phyloP scores from a whole-genome alignment of 1,284 basidiomycete genomes.

The Peniophora sp. region DNA sequence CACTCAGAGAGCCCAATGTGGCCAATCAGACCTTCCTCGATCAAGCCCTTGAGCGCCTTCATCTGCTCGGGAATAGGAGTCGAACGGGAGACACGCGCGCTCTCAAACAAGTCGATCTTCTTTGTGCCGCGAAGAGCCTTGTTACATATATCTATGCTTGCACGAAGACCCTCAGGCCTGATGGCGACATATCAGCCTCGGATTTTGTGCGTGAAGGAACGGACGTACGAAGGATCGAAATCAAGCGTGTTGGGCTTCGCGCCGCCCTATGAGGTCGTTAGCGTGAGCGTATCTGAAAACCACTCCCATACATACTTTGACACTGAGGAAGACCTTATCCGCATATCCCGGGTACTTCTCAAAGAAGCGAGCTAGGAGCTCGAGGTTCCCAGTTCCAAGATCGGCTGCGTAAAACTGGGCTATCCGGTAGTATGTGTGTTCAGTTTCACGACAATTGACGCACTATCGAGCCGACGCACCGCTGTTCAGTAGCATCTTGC shows the following conservation, averaged over 20 bases:
- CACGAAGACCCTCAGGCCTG: conserved; percentile 24
- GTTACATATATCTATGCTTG: conserved; percentile 22
- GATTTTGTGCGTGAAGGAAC: too few relatives aligned
- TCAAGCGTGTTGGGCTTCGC: conserved; percentile 8
- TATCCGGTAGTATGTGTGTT: background rate
- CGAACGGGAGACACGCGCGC: conserved; percentile 14
- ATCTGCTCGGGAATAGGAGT: conserved; percentile 13
- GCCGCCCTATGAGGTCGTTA: conserved; percentile 21
- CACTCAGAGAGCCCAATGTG: conserved; percentile 32
- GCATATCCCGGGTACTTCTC: conserved; percentile 36
- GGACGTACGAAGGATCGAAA: conserved; percentile 21
- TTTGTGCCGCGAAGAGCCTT: conserved; percentile 24
- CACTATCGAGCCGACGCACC: background rate
- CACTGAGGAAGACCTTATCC: conserved; percentile 32
- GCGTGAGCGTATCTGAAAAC: background rate
- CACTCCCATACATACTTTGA: conserved; percentile 12
- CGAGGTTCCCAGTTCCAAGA: conserved; percentile 22
- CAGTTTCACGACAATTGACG: background rate
- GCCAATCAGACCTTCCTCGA: conserved; percentile 25
- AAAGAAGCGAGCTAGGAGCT: conserved; percentile 27
- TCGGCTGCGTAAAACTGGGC: conserved; percentile 28
- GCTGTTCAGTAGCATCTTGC: conserved; percentile 24
- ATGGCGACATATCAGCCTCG: background rate
- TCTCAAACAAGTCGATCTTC: conserved; percentile 28
- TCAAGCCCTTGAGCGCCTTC: conserved; percentile 7